A percentile compares a stretch with the other conserved stretches of the same genome.
Conservation (phyloP, 129 eudicot genomes). For the Saussurea involucrata region DNA sequence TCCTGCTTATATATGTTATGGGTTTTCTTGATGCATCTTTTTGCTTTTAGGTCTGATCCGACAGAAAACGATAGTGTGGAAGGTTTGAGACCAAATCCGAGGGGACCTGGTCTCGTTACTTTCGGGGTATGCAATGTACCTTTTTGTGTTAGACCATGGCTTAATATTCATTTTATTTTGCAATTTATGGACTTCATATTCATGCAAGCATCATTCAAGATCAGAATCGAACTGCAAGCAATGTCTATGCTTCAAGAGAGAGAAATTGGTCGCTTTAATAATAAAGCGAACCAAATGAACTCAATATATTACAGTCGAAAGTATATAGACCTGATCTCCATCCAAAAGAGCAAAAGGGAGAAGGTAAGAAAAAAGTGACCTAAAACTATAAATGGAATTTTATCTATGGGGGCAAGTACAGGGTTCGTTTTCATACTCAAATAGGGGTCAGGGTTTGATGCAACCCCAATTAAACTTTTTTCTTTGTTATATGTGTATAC, state of each 20-base stretch:
- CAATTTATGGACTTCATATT: neutral
- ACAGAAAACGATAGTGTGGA: conserved; percentile 98
- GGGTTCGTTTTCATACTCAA: too few species aligned
- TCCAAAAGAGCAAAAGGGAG: neutral
- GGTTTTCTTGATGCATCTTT: neutral
- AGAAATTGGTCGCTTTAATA: neutral
- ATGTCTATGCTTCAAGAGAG: neutral
- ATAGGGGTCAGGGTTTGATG: too few species aligned
- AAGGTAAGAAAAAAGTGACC: neutral
- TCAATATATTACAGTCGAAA: neutral
- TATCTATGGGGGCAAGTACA: too few species aligned
- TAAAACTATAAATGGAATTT: too few species aligned
- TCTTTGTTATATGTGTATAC: too few species aligned
- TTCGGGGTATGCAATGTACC: conserved; percentile 66
- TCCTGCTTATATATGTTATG: neutral
- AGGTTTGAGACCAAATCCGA: conserved; percentile 94
- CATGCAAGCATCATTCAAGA: neutral
- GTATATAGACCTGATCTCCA: too few species aligned
- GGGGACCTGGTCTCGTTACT: conserved; percentile 93
- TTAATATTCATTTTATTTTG: neutral
- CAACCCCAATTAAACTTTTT: too few species aligned
- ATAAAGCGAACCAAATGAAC: neutral
- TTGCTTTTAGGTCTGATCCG: conserved; percentile 84
- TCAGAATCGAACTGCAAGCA: neutral
- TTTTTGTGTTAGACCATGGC: neutral